Base-by-base conservation (phyloP, 2,329 filamentous ascomycete genomes). In the Alternaria panax region DNA sequence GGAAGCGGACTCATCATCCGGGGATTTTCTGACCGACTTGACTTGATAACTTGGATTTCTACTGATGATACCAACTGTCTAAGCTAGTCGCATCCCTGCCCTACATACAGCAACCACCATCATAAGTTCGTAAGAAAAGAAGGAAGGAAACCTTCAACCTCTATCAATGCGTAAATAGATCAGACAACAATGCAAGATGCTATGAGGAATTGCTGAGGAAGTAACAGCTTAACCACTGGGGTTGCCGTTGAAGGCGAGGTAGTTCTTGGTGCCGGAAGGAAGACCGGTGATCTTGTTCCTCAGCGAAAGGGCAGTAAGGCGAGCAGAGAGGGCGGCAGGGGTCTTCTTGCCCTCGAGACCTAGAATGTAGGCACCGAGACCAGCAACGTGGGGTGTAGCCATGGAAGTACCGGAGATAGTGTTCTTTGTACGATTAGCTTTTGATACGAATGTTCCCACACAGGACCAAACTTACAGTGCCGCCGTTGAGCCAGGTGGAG, bases 291-390 rank as follows among this genome's bases (percentile, higher is more conserved):
- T 77, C 58, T 75, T 75, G 56, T 77, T 77, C 62, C 77, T 79
- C 58, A 78, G 78, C 36, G 80, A 77, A 22, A 83, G 77, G 43
- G 71, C 69, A 62, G 76, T 72, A 63, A 88, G 80, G 66, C 82
- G 81, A 50, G 73, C 27, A 68, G 80, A 82, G 22, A 88, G 81
- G 11, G 78, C 82, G 52, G 79, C 73, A 0, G 85, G 82, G n/a
- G 77, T 79, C 48, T 60, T 74, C 59, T 80, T 73, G 41, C 78
- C 78, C 64, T 85, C 80, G 36, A 85, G 76, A 18, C 72, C 74
- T 80, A 91, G 87, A 48, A 92, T 80, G 78, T 91, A 92, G 48
- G 88, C 89, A 38, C 85, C 88, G n/a, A 92, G 83, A 64, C 90
- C 90, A 51, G 87, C 85, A 60, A 92, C 83, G 74, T 92, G 89